A percentile compares a stretch with the other conserved stretches of the same genome.
Conservation (phyloP, 257 asterid genomes). For the Scutellaria minor region DNA sequence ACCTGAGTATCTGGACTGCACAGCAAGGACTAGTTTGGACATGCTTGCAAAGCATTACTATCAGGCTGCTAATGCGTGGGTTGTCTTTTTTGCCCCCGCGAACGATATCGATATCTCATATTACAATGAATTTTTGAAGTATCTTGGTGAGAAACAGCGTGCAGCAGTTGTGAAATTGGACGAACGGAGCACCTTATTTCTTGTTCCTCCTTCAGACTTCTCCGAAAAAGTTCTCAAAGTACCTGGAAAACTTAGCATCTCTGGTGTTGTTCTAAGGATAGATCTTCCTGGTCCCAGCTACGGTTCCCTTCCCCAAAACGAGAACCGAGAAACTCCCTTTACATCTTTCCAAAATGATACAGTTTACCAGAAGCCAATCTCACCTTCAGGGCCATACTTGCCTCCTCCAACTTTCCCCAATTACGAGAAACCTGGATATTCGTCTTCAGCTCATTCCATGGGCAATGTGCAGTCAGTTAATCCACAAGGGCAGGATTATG, state of each 20-base stretch:
- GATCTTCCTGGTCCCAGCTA: constrained; percentile 61
- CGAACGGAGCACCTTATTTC: constrained; percentile 77
- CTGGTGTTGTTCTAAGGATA: constrained; percentile 77
- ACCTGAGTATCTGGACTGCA: constrained; percentile 86
- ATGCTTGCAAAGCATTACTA: constrained; percentile 94
- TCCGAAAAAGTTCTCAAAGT: constrained; percentile 89
- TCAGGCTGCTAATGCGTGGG: constrained; percentile 84
- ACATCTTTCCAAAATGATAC: constrained; percentile 46
- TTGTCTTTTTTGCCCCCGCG: constrained; percentile 88
- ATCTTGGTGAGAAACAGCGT: constrained; percentile 85
- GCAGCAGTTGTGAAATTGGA: constrained; percentile 95
- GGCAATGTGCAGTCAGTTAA: background rate
- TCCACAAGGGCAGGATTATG: constrained; percentile 47
- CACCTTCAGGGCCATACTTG: constrained; percentile 62
- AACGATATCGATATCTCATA: constrained; percentile 78
- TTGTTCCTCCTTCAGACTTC: constrained; percentile 95
- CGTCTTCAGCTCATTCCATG: too few species aligned
- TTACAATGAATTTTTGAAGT: constrained; percentile 88
- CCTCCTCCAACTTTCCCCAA: constrained; percentile 37
- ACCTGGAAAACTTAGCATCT: constrained; percentile 84
- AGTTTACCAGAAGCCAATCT: constrained; percentile 46
- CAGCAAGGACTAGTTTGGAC: constrained; percentile 91
- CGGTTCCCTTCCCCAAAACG: constrained; percentile 53
- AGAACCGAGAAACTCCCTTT: constrained; percentile 43
- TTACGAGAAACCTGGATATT: too few species aligned